Evolutionary conservation across 768 basidiomycete genomes (phyloP), one percentile per base, ranked within the genome.

Genomic region (Kwoniella sp.): DNA sequence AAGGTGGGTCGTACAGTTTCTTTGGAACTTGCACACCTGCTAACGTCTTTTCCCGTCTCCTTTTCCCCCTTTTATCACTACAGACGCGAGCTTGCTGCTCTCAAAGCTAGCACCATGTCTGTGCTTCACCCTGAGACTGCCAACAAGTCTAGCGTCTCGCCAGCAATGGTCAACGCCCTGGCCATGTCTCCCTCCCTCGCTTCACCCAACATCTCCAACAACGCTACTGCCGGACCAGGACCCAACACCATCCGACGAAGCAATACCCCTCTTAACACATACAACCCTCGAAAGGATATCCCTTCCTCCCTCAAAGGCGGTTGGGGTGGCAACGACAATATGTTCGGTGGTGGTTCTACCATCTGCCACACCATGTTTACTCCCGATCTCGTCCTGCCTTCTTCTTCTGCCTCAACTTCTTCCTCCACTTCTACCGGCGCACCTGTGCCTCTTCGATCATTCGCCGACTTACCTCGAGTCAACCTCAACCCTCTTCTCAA

Each of bases 301-400:
- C 62, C 77, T 2, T 70, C 77, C 24, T 64, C 68, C 13, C 49
- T 61, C 53, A 83, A 79, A 54, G 82, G 77, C n/a, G 92, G 92
- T 84, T 95, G 92, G 92, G 91, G 90, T 37, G 80, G 83, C 26
- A 76, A 80, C 29, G 68, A 74, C 55, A 68, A 70, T 52, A 65
- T 73, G 54, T 67, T 74, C 24, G 86, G 87, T 60, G 70, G 71
- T 33, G 77, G 79, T 15, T 90, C 90, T 69, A 93, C 90, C 0
- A 89, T 89, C 40, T 91, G 92, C 24, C 91, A 94, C 76, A 86
- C 90, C 1, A 86, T 91, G 0, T 84, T 93, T 47, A 85, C 92
- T 37, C 90, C 92, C 0, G 90, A 92, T 67, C 81, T 87, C 57
- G 80, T 82, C 58, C 68, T 82, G 29, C 76, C 78, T 9, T 55